Percentiles rank a stretch among this genome's conserved stretches.
Conservation (phyloP, 306 rosid species). For the Vigna radiata region DNA sequence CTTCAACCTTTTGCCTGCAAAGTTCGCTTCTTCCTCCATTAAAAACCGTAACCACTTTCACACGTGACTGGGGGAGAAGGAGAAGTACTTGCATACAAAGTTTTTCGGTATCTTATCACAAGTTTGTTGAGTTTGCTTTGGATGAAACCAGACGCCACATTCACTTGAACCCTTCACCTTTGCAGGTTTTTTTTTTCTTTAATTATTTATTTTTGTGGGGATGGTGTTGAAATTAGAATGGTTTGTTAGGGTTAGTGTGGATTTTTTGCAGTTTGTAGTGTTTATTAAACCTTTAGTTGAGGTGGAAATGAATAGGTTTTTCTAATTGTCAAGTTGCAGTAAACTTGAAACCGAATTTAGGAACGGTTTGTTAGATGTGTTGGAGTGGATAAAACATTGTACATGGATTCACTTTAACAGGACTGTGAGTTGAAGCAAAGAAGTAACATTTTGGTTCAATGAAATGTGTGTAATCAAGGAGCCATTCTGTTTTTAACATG, state of each 20-base stretch:
- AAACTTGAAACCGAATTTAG: too few relatives aligned
- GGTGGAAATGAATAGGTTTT: background rate
- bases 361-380: too few relatives aligned
- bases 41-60: background rate
- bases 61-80: conserved; percentile 27
- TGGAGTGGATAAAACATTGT: too few relatives aligned
- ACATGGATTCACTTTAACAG: too few relatives aligned
- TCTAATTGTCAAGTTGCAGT: too few relatives aligned
- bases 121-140: conserved; percentile 55
- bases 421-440: too few relatives aligned
- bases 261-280: background rate
- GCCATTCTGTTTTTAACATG: too few relatives aligned
- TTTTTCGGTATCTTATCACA: conserved; percentile 47
- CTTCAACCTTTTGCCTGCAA: conserved; percentile 40
- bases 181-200: conserved; percentile 36
- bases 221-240: background rate
- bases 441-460: too few relatives aligned
- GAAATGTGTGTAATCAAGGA: too few relatives aligned
- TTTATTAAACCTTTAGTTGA: too few relatives aligned
- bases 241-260: conserved; percentile 18
- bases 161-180: conserved; percentile 53
- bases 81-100: conserved; percentile 13
- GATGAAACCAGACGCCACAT: conserved; percentile 52
- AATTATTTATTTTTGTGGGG: background rate
- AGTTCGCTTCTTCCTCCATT: conserved; percentile 24